Base-by-base conservation (phyloP, 345 rosid genomes). In the Microcos paniculata region DNA sequence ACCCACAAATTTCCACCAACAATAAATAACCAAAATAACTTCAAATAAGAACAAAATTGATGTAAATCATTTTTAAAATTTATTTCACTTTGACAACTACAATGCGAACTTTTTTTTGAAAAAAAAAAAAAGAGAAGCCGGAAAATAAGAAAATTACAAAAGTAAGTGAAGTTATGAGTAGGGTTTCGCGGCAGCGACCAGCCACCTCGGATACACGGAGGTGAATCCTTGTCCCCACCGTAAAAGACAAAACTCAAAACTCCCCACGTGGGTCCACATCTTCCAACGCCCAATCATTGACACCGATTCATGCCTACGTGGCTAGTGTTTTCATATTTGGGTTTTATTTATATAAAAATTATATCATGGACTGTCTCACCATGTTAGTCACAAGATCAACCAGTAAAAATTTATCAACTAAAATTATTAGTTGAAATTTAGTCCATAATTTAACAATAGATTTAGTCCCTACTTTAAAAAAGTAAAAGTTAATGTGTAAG, bases 201-300 rank as follows among this genome's bases (percentile, higher is more conserved):
- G 77, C 84, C 85, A 76, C 78, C 76, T 62, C 58, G 57, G 81
- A 71, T 74, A 49, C 82, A 78, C 76, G 78, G 30, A 35, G 79
- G 77, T 8, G 12, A 49, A 31, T 68, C 18, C 3, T 58, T 81
- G 86, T 74, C 76, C 19, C 24, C 5, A 51, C 19, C 10, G 52
- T 46, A 31, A 40, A 57, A 30, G 79, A 85, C 82, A 79, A 72
- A 42, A 18, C 24, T 8, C 0, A 1, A 6, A 4, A 30, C 72
- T 45, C 33, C 43, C 79, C 13, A 26, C 0, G 21, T 24, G 38
- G 80, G 45, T 14, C 74, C 75, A 48, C 53, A 24, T 26, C 24
- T 65, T 2, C 46, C 7, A 19, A 49, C 4, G 72, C 35, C 58
- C 72, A 69, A 62, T 67, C 72, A 67, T 46, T 45, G 72, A 68